These are phyloP conservation scores for Trichoderma breve DNA, from an alignment of 2,329 filamentous ascomycete species.

Conservation along the genomic window DNA sequence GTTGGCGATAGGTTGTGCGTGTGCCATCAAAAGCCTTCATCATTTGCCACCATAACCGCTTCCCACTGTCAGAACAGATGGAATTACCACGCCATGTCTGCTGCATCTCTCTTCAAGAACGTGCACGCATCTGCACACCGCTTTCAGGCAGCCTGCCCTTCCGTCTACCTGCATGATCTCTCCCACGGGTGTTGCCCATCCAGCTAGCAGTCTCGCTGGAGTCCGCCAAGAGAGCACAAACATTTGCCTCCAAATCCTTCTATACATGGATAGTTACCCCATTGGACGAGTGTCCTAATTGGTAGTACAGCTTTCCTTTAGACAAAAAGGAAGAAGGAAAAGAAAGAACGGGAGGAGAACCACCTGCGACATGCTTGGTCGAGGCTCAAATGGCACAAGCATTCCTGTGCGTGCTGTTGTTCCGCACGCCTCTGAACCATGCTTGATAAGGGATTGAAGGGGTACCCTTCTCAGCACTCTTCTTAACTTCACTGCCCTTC, in stretches of 20 bases:
- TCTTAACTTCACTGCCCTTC: neutral
- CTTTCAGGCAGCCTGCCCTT: neutral
- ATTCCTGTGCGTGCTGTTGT: conserved; percentile 15
- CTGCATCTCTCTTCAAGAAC: neutral
- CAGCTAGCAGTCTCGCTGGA: neutral
- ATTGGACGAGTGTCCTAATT: conserved; percentile 9
- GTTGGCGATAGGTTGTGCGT: neutral
- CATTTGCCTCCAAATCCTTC: neutral
- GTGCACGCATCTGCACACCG: conserved; percentile 1
- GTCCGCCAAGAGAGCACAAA: neutral
- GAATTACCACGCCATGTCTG: neutral
- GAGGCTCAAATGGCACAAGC: conserved; percentile 17
- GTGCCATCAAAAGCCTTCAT: neutral
- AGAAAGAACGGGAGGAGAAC: neutral
- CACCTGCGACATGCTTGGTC: conserved; percentile 1
- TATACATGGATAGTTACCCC: neutral
- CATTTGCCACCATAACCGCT: neutral
- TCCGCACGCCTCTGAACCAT: neutral
- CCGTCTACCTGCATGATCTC: neutral
- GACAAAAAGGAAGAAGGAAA: neutral
- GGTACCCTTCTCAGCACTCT: neutral
- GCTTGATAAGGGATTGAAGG: conserved; percentile 11
- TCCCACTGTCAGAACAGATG: neutral
- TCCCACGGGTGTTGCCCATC: neutral
- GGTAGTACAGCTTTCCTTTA: neutral